Evolutionary conservation across 345 rosid species (phyloP).

Genomic region (Linum lewisii): DNA sequence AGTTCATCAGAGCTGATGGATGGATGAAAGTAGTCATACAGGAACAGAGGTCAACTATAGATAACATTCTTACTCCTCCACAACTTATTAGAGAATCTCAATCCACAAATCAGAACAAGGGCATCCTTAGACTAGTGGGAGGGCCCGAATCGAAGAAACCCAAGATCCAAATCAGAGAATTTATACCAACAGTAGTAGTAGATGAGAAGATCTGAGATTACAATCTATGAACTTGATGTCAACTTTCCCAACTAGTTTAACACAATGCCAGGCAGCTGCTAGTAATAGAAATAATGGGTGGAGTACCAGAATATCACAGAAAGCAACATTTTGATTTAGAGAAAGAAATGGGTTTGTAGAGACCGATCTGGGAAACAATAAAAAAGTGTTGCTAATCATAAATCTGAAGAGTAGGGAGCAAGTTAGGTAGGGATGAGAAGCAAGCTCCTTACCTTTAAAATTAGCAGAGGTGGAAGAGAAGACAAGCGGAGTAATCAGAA

Average conservation of each 20-base stretch:
- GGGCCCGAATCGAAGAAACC: not conserved
- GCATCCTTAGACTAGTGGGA: not conserved
- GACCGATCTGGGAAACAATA: too few relatives aligned
- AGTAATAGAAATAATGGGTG: not conserved
- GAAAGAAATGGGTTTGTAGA: too few relatives aligned
- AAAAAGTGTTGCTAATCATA: slow-evolving; percentile 6
- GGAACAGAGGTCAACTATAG: not conserved
- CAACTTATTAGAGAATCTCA: not conserved
- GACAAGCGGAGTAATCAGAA: slow-evolving; percentile 18
- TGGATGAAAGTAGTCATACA: not conserved
- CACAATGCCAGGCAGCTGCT: not conserved
- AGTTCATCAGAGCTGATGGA: not conserved
- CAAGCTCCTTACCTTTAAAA: slow-evolving; percentile 28
- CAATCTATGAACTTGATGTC: slow-evolving; percentile 2
- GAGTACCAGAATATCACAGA: not conserved
- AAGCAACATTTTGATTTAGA: too few relatives aligned
- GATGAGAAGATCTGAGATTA: slow-evolving; percentile 13
- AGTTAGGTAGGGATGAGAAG: not conserved
- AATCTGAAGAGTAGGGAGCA: slow-evolving; percentile 1
- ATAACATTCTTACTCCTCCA: too few relatives aligned
- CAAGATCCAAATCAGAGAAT: slow-evolving; percentile 6
- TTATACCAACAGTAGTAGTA: not conserved
- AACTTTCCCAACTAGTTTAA: not conserved
- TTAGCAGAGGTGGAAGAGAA: slow-evolving; percentile 29
- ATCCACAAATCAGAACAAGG: not conserved